Evolutionary conservation across 148 eudicot species (phyloP).

Genomic region (Suaeda aralocaspica): DNA sequence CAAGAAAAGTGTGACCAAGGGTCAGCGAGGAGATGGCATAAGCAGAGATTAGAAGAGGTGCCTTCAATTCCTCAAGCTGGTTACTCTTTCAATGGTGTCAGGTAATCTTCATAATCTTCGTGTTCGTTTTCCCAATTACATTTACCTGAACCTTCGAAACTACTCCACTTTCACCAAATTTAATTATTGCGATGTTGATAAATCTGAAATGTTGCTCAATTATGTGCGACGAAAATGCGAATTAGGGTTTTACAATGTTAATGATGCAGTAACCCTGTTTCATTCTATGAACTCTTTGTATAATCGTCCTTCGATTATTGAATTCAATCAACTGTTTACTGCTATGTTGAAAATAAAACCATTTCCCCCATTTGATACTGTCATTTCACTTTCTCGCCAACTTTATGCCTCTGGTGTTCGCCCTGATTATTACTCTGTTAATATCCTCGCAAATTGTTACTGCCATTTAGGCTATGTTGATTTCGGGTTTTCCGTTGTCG

Average conservation of each 20-base stretch:
- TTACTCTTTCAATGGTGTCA: background rate
- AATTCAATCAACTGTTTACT: background rate
- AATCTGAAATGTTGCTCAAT: background rate
- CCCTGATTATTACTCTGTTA: background rate
- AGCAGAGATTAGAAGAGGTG: too few species aligned
- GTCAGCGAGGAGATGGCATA: too few species aligned
- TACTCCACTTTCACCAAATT: background rate
- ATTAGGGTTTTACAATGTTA: constrained; percentile 1
- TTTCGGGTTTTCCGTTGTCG: background rate
- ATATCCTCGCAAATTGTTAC: background rate
- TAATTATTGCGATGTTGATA: background rate
- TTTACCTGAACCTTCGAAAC: background rate
- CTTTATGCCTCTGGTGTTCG: background rate
- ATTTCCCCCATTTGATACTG: background rate
- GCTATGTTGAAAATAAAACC: constrained; percentile 10
- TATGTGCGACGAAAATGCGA: background rate
- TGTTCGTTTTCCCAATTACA: background rate
- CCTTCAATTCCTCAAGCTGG: too few species aligned
- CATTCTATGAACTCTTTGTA: background rate
- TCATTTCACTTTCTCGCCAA: background rate
- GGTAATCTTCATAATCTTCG: background rate
- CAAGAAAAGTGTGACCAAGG: too few species aligned
- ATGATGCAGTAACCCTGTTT: background rate
- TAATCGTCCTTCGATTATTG: background rate
- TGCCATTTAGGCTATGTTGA: constrained; percentile 6